Evolutionary conservation across 2,329 filamentous ascomycete genomes (phyloP).

Genomic region (Pezicula carpinea): DNA sequence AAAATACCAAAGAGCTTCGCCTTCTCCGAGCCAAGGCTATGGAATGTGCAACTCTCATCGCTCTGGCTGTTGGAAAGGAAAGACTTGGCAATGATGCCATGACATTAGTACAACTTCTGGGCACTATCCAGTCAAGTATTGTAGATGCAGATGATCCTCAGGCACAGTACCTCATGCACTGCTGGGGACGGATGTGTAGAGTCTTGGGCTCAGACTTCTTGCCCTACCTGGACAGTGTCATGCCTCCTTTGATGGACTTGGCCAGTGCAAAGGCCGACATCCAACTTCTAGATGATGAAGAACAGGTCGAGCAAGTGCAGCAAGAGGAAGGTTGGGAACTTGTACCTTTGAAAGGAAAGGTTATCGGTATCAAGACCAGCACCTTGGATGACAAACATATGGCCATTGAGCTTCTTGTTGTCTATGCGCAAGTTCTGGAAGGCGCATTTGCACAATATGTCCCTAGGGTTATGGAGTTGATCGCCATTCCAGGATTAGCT

Average conservation of each 20-base stretch:
- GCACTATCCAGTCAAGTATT: conserved; percentile 80
- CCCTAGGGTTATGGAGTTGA: conserved; percentile 90
- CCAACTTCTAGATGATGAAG: conserved; percentile 90
- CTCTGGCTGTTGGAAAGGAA: conserved; percentile 89
- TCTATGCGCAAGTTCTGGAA: conserved; percentile 95
- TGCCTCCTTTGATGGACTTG: conserved; percentile 87
- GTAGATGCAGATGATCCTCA: conserved; percentile 92
- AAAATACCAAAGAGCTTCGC: conserved; percentile 90
- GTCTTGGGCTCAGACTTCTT: conserved; percentile 88
- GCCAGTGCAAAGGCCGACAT: conserved; percentile 96
- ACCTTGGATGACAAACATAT: conserved; percentile 98
- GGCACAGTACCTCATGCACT: conserved; percentile 95
- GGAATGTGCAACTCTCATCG: conserved; percentile 97
- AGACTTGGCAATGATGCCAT: conserved; percentile 85
- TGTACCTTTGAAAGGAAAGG: conserved; percentile 93
- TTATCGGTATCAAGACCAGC: conserved; percentile 96
- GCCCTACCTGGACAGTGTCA: conserved; percentile 86
- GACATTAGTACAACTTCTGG: conserved; percentile 81
- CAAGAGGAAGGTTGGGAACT: conserved; percentile 97
- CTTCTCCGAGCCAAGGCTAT: conserved; percentile 94
- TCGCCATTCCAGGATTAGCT: conserved; percentile 85
- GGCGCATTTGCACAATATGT: conserved; percentile 89
- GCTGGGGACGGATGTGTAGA: conserved; percentile 98
- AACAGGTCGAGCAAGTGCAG: conserved; percentile 86
- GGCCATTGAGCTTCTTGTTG: conserved; percentile 96